Base-by-base conservation (phyloP, 805 yeast genomes). In the Starmerella lactis-condensi region DNA sequence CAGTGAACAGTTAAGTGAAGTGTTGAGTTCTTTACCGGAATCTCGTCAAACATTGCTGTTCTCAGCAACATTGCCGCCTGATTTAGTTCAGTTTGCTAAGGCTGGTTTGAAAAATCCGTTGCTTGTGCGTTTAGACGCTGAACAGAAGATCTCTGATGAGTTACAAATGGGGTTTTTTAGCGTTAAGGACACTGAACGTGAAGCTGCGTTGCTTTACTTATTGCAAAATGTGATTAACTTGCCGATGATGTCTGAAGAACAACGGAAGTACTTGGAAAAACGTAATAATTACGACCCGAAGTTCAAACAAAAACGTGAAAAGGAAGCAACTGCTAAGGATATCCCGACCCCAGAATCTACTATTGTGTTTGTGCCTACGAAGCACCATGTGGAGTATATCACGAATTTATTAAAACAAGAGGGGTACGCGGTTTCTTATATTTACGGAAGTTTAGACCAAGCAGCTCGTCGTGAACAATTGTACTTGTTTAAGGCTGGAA, bases 371-470 rank as follows among this genome's bases (percentile, higher is more conserved):
- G 95, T 81, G 6, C 98, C 96, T 28, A 89, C 99, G 0, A 76
- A 82, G 56, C 98, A 89, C 57, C 98, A 89, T 55, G 98, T 89
- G 15, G 99, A 89, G 56, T 91, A 81, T 50, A 63, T 89, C 30
- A 62, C 85, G 4, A 61, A 60, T 3, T 51, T 89, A 36, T 58
- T 89, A 36, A 69, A 65, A 45, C 70, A 69, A 19, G 71, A 77
- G 22, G 95, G 95, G 2, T 89, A 76, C 52, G 72, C 89, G 5
- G 76, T 70, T 1, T 75, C 98, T 2, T 82, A 73, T 47, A 78
- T 85, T 40, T 89, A 89, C 50, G 96, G 99, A 53, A 67, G 95
- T 1, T 62, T 89, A 39, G 96, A 89, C 56, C 98, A 89, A 51
- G 74, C 71, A 44, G 98, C 98, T 1, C 74, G 99, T 64, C 73